phyloP scores from a whole-genome alignment of 75 land plant genomes.

The Ceratopteris richardii region DNA sequence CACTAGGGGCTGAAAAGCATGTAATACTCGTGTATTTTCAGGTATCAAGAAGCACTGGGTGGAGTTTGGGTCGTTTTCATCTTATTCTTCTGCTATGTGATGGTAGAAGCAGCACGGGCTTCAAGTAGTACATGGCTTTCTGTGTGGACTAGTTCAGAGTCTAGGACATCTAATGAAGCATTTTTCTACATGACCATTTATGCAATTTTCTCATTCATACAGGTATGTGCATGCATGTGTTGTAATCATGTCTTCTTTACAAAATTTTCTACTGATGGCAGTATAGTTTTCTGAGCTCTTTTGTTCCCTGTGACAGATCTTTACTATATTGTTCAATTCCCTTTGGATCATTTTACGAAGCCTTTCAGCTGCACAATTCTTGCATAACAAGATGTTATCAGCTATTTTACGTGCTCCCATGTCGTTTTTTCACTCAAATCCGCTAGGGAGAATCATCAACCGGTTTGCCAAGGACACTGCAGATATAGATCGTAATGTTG shows the following conservation, averaged over 20 bases:
- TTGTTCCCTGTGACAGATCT: conserved; percentile 38
- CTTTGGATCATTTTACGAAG: conserved; percentile 83
- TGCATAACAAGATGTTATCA: conserved; percentile 77
- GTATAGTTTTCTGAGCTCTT: background rate
- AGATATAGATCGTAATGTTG: conserved; percentile 87
- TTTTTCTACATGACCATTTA: conserved; percentile 67
- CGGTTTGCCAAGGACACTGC: conserved; percentile 95
- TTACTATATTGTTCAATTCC: conserved; percentile 63
- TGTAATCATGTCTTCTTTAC: background rate
- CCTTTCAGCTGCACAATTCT: conserved; percentile 65
- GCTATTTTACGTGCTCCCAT: conserved; percentile 91
- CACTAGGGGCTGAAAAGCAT: no score
- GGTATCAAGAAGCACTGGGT: conserved; percentile 84
- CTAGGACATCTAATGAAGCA: conserved; percentile 30
- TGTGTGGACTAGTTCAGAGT: conserved; percentile 60
- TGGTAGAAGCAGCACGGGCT: conserved; percentile 60
- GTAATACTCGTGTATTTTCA: conserved; percentile 8
- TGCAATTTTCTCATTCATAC: conserved; percentile 74
- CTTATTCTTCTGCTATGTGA: conserved; percentile 56
- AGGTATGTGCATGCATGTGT: conserved; percentile 31
- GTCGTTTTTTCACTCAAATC: conserved; percentile 94
- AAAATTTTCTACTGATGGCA: background rate
- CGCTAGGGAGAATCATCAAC: conserved; percentile 88
- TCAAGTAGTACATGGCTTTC: conserved; percentile 90
- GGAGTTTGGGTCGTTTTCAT: conserved; percentile 78